Evolutionary conservation across 2,329 filamentous ascomycete species (phyloP).

Genomic region (Alternaria tenuissima): DNA sequence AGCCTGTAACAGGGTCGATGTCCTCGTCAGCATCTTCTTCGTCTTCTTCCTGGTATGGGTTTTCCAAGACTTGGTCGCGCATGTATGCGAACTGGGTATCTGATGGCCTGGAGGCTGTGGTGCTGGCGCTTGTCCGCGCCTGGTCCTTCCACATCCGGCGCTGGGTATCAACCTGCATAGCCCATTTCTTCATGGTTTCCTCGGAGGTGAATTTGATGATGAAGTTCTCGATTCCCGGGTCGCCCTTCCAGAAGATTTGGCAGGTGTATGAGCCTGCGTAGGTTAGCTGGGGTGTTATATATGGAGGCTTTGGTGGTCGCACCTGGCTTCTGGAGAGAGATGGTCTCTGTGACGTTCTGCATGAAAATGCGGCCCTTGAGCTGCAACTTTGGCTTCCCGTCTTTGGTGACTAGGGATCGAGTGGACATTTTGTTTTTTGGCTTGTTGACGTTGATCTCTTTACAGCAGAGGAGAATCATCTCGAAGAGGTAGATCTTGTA

Average conservation of each 20-base stretch:
- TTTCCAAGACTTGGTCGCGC: constrained; percentile 74
- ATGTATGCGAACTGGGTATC: constrained; percentile 83
- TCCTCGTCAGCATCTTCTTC: constrained; percentile 65
- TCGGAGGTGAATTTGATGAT: constrained; percentile 93
- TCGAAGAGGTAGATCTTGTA: constrained; percentile 99
- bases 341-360: constrained; percentile 97
- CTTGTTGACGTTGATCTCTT: constrained; percentile 89
- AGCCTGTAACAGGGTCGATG: constrained; percentile 49
- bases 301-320: constrained; percentile 47
- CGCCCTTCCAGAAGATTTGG: constrained; percentile 98
- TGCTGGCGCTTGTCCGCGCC: constrained; percentile 61
- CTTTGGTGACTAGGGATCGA: constrained; percentile 73
- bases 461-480: constrained; percentile 94
- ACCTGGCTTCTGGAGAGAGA: constrained; percentile 88
- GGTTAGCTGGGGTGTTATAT: constrained; percentile 7
- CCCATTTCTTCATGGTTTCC: constrained; percentile 93
- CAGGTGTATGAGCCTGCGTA: constrained; percentile 84
- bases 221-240: constrained; percentile 94
- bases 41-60: constrained; percentile 76
- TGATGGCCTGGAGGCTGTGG: constrained; percentile 61
- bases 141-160: constrained; percentile 62
- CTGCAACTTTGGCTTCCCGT: constrained; percentile 79
- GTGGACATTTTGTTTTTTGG: constrained; percentile 73
- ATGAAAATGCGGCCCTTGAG: constrained; percentile 98
- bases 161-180: constrained; percentile 78